phyloP scores from a whole-genome alignment of 768 basidiomycete species.

The Macrolepiota fuliginosa region DNA sequence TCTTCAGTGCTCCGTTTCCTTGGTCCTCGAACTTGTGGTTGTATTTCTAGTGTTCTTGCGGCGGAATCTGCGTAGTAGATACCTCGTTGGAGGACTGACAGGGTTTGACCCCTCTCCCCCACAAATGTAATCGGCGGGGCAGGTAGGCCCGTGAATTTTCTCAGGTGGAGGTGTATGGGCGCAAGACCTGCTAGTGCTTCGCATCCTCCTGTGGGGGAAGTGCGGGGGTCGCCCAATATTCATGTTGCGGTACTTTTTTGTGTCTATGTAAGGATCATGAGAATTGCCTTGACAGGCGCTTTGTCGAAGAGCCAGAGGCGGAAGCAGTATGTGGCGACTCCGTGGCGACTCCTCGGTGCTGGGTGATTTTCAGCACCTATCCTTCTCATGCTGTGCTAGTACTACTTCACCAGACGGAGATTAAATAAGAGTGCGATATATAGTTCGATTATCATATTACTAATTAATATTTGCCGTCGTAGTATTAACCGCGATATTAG shows the following conservation, averaged over 20 bases:
- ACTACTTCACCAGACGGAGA: background rate
- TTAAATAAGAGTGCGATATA: conserved; percentile 22
- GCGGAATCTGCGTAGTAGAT: conserved; percentile 18
- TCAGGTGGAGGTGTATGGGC: background rate
- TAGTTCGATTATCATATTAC: background rate
- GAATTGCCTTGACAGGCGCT: no score
- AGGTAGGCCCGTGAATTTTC: conserved; percentile 22
- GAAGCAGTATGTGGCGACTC: no score
- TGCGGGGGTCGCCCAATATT: no score
- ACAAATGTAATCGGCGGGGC: conserved; percentile 31
- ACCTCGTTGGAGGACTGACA: conserved; percentile 5
- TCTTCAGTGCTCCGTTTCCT: conserved; percentile 17
- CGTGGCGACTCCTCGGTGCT: no score
- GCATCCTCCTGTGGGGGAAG: no score
- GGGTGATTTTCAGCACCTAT: no score
- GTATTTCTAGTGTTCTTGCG: conserved; percentile 20
- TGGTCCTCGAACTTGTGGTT: conserved; percentile 24
- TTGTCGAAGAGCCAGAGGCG: no score
- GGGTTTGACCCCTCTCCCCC: conserved; percentile 25
- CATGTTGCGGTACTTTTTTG: no score
- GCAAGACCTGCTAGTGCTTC: no score
- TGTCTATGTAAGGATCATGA: no score
- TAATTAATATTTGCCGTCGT: background rate
- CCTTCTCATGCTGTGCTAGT: background rate
- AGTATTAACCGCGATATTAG: background rate